Percentiles rank a stretch among this genome's conserved stretches.
Evolutionary conservation across 345 rosid species (phyloP).

Genomic region (Salix viminalis): DNA sequence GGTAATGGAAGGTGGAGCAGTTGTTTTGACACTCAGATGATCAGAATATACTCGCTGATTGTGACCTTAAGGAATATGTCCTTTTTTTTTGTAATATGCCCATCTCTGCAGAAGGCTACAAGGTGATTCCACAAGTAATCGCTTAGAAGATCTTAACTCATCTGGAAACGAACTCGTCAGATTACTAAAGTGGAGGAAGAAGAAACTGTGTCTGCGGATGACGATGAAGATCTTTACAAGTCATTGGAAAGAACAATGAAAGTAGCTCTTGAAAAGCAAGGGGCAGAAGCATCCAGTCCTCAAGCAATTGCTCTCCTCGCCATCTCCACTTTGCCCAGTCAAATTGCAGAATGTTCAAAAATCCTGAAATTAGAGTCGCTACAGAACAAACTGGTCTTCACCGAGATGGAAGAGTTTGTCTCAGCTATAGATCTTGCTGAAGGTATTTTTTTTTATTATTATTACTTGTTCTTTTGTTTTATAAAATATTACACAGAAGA

Average conservation of each 20-base stretch:
- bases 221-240: constrained; percentile 70
- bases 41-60: constrained; percentile 78
- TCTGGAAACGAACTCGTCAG: constrained; percentile 65
- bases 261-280: constrained; percentile 72
- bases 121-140: constrained; percentile 47
- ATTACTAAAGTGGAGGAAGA: constrained; percentile 65
- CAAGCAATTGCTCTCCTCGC: constrained; percentile 71
- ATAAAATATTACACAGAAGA: not conserved
- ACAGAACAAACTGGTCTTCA: constrained; percentile 79
- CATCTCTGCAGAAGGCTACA: constrained; percentile 85
- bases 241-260: constrained; percentile 79
- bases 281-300: constrained; percentile 55
- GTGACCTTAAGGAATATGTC: constrained; percentile 55
- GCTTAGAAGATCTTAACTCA: constrained; percentile 61
- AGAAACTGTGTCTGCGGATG: constrained; percentile 62
- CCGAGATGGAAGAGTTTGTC: constrained; percentile 94
- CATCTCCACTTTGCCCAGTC: constrained; percentile 34
- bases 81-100: constrained; percentile 3
- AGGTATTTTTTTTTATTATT: constrained; percentile 39
- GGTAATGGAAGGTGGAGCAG: constrained; percentile 93
- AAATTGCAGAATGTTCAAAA: constrained; percentile 41
- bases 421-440: constrained; percentile 78
- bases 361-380: constrained; percentile 42
- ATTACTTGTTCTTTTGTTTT: not conserved
- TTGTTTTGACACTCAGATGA: constrained; percentile 94